Base-by-base conservation (phyloP, 345 rosid genomes). In the Acer yangbiense region DNA sequence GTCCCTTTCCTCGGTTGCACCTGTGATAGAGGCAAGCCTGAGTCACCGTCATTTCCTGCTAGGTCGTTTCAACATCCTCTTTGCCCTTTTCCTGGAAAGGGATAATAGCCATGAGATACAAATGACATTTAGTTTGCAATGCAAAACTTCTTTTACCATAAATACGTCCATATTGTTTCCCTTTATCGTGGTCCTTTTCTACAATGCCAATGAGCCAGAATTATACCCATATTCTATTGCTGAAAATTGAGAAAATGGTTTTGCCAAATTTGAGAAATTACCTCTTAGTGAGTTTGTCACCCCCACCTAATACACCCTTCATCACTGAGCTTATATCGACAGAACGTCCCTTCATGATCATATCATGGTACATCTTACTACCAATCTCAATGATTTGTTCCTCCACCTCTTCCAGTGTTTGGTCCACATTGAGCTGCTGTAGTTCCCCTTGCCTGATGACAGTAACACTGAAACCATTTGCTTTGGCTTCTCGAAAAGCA, bases 401-500 rank as follows among this genome's bases (percentile, higher is more conserved):
- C 78, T 93, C 98, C 70, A 88, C 98, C 78, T 90, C 95, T 83
- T 93, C 98, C 50, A 95, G 82, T 52, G 91, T 83, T 71, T 90
- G 90, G 48, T 95, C 98, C 79, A 93, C 87, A 83, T 90, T 93
- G 77, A 95, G 83, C 85, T 87, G 83, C 85, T 86, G 83, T 78
- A 95, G 68, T 82, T 93, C 94, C 44, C 92, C 93, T 84, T 86
- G 87, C 87, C 89, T 89, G 41, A 93, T 88, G 64, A 95, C 93
- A 23, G 98, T 95, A 43, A 95, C 95, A 72, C 90, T 81, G 50
- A 93, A 95, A 44, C 94, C 95, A 68, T 87, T 95, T 44, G 88
- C 94, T 85, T 90, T 95, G 80, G 98, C 98, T 82, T 93, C 97
- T 76, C 98, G 82, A 80, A 85, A 90, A 67, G 95, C 89, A 83